Evolutionary conservation across 495 filamentous ascomycete genomes (phyloP).

Genomic region (Pyrenula aspistea): DNA sequence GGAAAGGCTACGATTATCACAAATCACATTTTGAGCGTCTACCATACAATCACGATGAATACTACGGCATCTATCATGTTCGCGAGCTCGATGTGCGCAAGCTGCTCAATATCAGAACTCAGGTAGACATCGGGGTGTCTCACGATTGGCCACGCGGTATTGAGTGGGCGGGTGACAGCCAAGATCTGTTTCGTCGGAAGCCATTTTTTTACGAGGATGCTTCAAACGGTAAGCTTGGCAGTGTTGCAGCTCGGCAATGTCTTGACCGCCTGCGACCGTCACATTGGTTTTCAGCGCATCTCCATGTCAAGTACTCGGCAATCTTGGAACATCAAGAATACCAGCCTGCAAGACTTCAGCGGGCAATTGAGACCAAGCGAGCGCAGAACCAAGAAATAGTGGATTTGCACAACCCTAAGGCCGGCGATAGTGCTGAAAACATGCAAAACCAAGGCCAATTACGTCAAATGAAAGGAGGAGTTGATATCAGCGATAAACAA

Average conservation of each 20-base stretch:
- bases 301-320: constrained; percentile 79
- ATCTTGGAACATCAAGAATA: constrained; percentile 47
- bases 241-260: constrained; percentile 59
- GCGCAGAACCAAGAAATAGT: not conserved
- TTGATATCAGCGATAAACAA: not conserved
- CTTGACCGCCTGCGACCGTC: constrained; percentile 68
- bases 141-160: constrained; percentile 89
- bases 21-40: constrained; percentile 77
- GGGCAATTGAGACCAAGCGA: not conserved
- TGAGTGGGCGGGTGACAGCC: constrained; percentile 58
- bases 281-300: constrained; percentile 90
- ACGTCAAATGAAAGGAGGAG: not conserved
- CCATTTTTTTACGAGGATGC: constrained; percentile 63
- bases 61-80: constrained; percentile 74
- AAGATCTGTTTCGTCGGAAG: constrained; percentile 56
- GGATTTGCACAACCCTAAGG: not conserved
- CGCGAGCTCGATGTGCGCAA: constrained; percentile 87
- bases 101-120: constrained; percentile 68
- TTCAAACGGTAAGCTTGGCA: constrained; percentile 59
- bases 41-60: constrained; percentile 62
- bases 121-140: constrained; percentile 79
- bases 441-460: not conserved
- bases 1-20: constrained; percentile 74
- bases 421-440: not conserved
- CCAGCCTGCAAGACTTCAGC: not conserved